Evolutionary conservation across 768 basidiomycete species (phyloP), one percentile per base, ranked within the genome.

Genomic region (Mrakia gelida): DNA sequence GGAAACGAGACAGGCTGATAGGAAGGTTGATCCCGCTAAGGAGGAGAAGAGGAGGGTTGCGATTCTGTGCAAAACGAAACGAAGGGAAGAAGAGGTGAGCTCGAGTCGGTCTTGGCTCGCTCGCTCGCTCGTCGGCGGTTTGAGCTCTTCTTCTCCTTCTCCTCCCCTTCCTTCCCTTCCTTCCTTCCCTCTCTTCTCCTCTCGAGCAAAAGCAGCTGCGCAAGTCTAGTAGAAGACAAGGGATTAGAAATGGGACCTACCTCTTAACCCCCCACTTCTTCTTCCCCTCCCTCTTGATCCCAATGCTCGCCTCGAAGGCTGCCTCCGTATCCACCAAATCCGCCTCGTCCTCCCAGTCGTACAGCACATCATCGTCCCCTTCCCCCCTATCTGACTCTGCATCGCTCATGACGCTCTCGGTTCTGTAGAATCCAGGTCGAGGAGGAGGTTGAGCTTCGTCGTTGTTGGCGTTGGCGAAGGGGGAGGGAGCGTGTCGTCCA

Each of bases 261-360:
- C 78, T 65, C 38, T 49, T 52, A 0, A 67, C 54, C 3, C 78
- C 87, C 88, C 88, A 91, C 38, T 86, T 86, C 71, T 79, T 84
- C 41, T 84, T 79, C 63, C 84, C 85, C 81, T 87, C 86, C 18
- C 85, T 81, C 28, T 67, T 38, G 15, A 78, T 34, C 0, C 77
- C 78, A 0, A 79, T 52, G 75, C 85, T 85, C 8, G 85, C 82
- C 34, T 91, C 90, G 86, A 91, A 89, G 79, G 87, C 84, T 77
- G 89, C 84, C 82, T 87, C 88, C 81, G 89, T 90, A 79, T 92
- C 89, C 0, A 87, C 88, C 26, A 93, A 85, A 81, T 93, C 91
- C 75, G 92, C 92, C 80, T 93, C 92, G 26, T 86, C 90, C 56
- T 89, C 90, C 92, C 92, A 92, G 82, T 93, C 90, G 78, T 90